Evolutionary conservation across 441 rosid genomes (phyloP).

Genomic region (Jatropha multifida): DNA sequence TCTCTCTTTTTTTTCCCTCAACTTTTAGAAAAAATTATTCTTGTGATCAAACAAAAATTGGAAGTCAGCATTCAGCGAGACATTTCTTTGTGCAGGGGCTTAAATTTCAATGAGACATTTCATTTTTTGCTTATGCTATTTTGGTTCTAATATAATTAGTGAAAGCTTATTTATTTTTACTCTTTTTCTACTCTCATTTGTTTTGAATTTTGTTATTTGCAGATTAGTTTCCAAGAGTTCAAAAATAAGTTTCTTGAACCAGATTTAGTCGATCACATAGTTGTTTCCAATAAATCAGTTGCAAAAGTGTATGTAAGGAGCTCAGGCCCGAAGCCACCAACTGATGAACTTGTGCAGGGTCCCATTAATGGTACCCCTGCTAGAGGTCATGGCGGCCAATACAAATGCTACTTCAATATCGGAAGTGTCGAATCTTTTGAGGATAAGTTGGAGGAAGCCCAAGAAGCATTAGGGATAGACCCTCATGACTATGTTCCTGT

Average conservation of each 20-base stretch:
- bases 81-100: background rate
- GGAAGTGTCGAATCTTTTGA: constrained; percentile 72
- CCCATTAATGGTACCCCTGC: constrained; percentile 28
- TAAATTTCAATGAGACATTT: background rate
- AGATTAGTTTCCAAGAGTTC: constrained; percentile 80
- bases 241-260: constrained; percentile 70
- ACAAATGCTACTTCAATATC: constrained; percentile 55
- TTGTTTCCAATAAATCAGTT: constrained; percentile 62
- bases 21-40: background rate
- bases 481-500: constrained; percentile 60
- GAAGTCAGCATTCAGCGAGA: background rate
- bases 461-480: constrained; percentile 53
- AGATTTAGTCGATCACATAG: constrained; percentile 60
- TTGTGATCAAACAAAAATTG: no score
- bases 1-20: background rate
- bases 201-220: constrained; percentile 24
- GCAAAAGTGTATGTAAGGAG: constrained; percentile 62
- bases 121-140: background rate
- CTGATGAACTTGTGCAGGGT: constrained; percentile 36
- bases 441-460: constrained; percentile 75
- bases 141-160: background rate
- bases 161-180: background rate
- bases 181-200: background rate
- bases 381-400: constrained; percentile 41
- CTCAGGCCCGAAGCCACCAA: constrained; percentile 27